A percentile compares a stretch with the other conserved stretches of the same genome.
These are phyloP conservation scores for Trichoderma hamatum DNA, from an alignment of 2,329 filamentous ascomycete genomes.

Conservation along the genomic window DNA sequence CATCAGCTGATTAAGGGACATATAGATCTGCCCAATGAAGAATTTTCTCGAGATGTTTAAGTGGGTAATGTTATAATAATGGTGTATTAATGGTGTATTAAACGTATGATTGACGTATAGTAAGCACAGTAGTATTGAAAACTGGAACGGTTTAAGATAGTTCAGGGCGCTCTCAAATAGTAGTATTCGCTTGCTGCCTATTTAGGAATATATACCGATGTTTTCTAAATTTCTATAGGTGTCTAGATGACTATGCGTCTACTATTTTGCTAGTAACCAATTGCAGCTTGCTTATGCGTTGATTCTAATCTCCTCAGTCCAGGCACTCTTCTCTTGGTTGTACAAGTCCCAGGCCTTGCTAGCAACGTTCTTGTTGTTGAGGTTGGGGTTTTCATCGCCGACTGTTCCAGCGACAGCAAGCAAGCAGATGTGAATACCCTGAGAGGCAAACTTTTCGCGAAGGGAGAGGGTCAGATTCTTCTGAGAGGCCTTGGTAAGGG, in stretches of 20 bases:
- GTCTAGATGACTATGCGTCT: not conserved
- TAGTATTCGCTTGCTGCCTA: not conserved
- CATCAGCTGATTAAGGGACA: not conserved
- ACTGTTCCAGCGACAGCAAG: constrained; percentile 49
- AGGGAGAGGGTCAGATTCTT: constrained; percentile 52
- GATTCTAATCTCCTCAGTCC: constrained; percentile 19
- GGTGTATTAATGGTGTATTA: not conserved
- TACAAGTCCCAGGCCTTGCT: constrained; percentile 30
- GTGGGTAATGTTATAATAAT: not conserved
- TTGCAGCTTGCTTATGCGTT: constrained; percentile 2
- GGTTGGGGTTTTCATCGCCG: constrained; percentile 19
- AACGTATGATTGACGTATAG: not conserved
- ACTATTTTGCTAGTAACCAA: not conserved
- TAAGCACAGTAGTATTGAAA: not conserved
- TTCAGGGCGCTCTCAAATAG: not conserved
- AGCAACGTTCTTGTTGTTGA: constrained; percentile 31
- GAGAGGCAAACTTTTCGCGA: constrained; percentile 41
- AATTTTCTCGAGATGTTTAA: not conserved
- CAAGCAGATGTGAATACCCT: constrained; percentile 52
- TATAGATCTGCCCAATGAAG: not conserved
- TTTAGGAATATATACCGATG: not conserved
- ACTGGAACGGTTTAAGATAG: not conserved
- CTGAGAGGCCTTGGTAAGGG: constrained; percentile 55
- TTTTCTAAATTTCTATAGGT: not conserved
- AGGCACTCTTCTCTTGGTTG: constrained; percentile 25